These are phyloP conservation scores for Beauveria australis DNA, from an alignment of 2,329 filamentous ascomycete species.

Conservation along the genomic window DNA sequence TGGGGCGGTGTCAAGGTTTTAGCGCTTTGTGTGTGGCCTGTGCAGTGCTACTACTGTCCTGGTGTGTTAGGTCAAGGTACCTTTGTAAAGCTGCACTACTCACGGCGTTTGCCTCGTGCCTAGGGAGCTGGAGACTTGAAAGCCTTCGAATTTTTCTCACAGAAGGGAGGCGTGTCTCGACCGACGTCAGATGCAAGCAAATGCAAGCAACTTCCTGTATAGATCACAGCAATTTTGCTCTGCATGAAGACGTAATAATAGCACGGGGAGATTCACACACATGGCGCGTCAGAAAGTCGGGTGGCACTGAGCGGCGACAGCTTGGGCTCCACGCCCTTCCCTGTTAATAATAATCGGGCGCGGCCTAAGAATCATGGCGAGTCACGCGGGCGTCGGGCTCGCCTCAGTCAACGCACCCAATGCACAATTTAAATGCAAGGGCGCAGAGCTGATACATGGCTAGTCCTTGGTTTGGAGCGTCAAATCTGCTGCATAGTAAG, in stretches of 20 bases:
- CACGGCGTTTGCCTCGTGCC: not conserved
- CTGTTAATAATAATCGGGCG: not conserved
- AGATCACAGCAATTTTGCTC: not conserved
- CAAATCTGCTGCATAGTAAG: not conserved
- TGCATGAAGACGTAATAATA: not conserved
- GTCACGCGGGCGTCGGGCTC: slow-evolving; percentile 4
- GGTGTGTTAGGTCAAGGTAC: not conserved
- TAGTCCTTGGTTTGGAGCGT: not conserved
- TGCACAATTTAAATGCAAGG: not conserved
- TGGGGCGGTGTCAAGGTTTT: slow-evolving; percentile 13
- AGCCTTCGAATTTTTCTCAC: no score
- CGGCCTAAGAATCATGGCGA: not conserved
- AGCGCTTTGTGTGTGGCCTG: slow-evolving; percentile 12
- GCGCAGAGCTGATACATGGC: not conserved
- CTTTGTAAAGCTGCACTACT: not conserved
- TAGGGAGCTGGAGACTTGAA: not conserved
- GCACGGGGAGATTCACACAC: not conserved
- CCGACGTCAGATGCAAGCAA: not conserved
- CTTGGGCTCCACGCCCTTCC: slow-evolving; percentile 8
- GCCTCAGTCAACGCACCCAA: not conserved
- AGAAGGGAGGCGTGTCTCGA: not conserved
- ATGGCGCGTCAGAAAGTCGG: not conserved
- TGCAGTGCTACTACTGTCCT: slow-evolving; percentile 4
- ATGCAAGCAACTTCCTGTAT: not conserved
- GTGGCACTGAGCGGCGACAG: not conserved